Conservation (phyloP, 805 yeast species). For the Suhomyces emberorum region DNA sequence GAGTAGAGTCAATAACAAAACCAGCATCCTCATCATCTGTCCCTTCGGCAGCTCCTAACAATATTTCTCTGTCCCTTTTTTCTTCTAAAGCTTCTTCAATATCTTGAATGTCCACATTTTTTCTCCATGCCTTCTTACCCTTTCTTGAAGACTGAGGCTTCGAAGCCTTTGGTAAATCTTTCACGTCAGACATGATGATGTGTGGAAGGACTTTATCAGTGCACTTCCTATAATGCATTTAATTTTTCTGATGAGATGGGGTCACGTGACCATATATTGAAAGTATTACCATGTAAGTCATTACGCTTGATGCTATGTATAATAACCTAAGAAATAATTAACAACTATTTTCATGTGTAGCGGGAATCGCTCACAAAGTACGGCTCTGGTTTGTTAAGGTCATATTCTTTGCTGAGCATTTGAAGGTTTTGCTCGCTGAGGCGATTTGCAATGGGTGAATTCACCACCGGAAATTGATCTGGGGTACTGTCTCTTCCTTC, state of each 20-base stretch:
- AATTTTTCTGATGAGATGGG: constrained; percentile 3
- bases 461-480: constrained; percentile 1
- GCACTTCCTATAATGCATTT: too few relatives aligned
- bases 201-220: too few relatives aligned
- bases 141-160: constrained; percentile 78
- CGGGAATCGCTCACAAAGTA: too few relatives aligned
- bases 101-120: constrained; percentile 83
- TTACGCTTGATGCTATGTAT: too few relatives aligned
- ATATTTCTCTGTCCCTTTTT: constrained; percentile 57
- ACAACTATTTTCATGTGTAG: too few relatives aligned
- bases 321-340: too few relatives aligned
- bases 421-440: constrained; percentile 20
- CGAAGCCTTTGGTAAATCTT: constrained; percentile 20
- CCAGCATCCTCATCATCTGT: constrained; percentile 46
- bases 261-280: too few relatives aligned
- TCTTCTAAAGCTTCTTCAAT: constrained; percentile 69
- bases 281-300: too few relatives aligned
- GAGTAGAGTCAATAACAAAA: constrained; percentile 42
- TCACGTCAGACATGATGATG: constrained; percentile 1
- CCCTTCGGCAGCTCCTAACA: constrained; percentile 42
- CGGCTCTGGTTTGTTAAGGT: too few relatives aligned
- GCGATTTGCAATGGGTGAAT: constrained; percentile 9
- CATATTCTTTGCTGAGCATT: constrained; percentile 8
- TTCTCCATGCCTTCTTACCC: constrained; percentile 91
- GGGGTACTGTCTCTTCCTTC: background rate